Evolutionary conservation across 2,329 filamentous ascomycete genomes (phyloP).

Genomic region (Phyllosticta ampelicida): DNA sequence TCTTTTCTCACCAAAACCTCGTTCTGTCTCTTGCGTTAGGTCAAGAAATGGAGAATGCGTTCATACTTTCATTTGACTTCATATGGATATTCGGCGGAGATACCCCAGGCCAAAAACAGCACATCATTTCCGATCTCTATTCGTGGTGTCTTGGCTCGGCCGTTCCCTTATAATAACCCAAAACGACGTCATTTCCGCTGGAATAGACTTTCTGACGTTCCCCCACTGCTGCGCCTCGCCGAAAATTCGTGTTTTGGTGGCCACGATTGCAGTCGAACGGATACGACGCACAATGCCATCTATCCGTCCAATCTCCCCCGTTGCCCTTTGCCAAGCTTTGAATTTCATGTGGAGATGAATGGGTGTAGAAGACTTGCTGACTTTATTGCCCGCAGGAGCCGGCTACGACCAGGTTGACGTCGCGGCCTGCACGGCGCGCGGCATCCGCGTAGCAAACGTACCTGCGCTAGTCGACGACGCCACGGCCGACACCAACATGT

Average conservation of each 20-base stretch:
- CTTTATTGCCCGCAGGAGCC: slow-evolving; percentile 44
- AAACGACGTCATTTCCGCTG: background rate
- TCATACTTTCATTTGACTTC: background rate
- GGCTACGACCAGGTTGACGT: slow-evolving; percentile 80
- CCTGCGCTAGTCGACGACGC: slow-evolving; percentile 74
- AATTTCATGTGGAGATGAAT: background rate
- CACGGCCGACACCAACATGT: slow-evolving; percentile 72
- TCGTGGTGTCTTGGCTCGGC: background rate
- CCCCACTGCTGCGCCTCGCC: background rate
- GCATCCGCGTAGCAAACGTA: slow-evolving; percentile 65
- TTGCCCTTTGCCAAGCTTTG: background rate
- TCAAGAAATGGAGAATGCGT: background rate
- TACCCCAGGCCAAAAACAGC: background rate
- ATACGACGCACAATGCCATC: background rate
- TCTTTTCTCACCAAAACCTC: background rate
- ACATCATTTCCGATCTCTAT: background rate
- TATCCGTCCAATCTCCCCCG: background rate
- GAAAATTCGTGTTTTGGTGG: background rate
- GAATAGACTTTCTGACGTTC: background rate
- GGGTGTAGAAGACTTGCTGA: background rate
- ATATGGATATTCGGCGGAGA: background rate
- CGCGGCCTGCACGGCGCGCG: slow-evolving; percentile 54
- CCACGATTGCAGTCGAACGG: background rate
- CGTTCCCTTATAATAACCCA: background rate
- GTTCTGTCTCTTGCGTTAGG: background rate